Conservation (phyloP, 495 filamentous ascomycete genomes). For the Pseudomonodictys pantanalensis region DNA sequence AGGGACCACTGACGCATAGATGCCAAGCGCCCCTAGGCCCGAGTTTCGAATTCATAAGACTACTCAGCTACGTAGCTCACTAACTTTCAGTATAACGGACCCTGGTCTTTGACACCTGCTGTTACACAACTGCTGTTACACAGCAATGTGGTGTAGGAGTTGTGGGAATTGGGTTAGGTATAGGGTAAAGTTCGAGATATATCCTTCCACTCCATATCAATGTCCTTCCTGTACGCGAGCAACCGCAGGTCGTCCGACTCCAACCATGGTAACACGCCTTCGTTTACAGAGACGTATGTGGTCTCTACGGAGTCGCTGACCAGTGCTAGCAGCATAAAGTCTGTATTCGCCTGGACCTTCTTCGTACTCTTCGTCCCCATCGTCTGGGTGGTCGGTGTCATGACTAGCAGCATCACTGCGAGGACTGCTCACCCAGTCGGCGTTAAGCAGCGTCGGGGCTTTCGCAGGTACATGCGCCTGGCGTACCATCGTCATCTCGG, state of each 20-base stretch:
- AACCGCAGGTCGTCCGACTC: slow-evolving; percentile 6
- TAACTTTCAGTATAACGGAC: no score
- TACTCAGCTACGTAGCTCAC: no score
- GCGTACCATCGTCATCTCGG: not conserved
- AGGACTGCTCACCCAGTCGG: not conserved
- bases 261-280: slow-evolving; percentile 3
- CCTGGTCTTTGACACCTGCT: no score
- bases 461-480: not conserved
- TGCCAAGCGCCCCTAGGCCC: not conserved
- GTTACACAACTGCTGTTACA: no score
- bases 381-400: not conserved
- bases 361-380: not conserved
- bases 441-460: not conserved
- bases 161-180: no score
- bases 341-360: not conserved
- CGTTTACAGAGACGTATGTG: not conserved
- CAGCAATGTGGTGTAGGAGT: no score
- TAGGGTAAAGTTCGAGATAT: not conserved
- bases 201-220: slow-evolving; percentile 1
- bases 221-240: slow-evolving; percentile 1
- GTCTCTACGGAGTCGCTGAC: not conserved
- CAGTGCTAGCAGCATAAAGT: not conserved
- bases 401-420: not conserved
- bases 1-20: not conserved
- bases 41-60: not conserved